Base-by-base conservation (phyloP, 78 protist genomes). In the Pigoraptor vietnamica region DNA sequence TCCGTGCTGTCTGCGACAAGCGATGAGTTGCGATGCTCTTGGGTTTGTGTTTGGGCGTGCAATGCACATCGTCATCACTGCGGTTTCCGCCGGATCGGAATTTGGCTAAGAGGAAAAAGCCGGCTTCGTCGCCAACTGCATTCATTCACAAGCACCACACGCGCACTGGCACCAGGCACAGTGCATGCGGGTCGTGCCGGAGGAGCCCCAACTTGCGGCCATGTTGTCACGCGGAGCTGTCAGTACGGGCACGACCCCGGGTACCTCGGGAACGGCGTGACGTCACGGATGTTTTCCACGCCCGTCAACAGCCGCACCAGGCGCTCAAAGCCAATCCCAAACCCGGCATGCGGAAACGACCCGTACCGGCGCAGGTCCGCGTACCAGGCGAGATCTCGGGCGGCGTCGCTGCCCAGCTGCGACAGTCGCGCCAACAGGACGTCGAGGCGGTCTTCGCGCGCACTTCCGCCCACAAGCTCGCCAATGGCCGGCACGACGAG, bases 401-500 rank as follows among this genome's bases (percentile, higher is more conserved):
- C 38, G 39, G 23, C 89, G 36, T 10, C 34, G 23, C 36, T 24
- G 1, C 38, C 32, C 39, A 21, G 29, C 81, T 38, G 23, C 35
- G 39, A 37, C 81, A 87, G 34, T 0, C 67, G 32, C 24, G 0
- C 33, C 87, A 19, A 9, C n/a, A 95, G 92, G 40, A 2, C 37
- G 40, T 90, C 94, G 0, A 40, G 40, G 36, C 96, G 93, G 89
- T 95, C 96, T 83, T 96, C 97, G 39, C 97, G 88, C 89, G 39
- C 92, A 14, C 39, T 21, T 24, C 98, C 98, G 34, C 98, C 98
- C 34, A 93, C 90, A n/a, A 96, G 92, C 93, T 96, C 98, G 24
- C 98, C 98, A 24, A 96, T 87, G 24, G 0, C 81, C 25, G 98
- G 96, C 79, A 97, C 97, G 55, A 97, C 93, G n/a, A 95, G 2